Evolutionary conservation across 441 rosid species (phyloP).

Genomic region (Erysimum cheiri): DNA sequence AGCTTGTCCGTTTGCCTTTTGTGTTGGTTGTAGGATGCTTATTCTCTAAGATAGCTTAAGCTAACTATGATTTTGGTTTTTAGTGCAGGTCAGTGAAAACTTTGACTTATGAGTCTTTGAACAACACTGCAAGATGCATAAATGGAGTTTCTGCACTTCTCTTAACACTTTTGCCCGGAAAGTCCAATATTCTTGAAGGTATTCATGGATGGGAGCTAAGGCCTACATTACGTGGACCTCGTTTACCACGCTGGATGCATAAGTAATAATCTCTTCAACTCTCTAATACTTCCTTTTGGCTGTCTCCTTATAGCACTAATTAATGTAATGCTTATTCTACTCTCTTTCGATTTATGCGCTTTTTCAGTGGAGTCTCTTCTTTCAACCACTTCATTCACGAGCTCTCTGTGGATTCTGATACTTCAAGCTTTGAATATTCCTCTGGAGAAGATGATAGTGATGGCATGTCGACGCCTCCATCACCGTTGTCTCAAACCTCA

Average conservation of each 20-base stretch:
- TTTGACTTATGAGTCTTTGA: conserved; percentile 79
- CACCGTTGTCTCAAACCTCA: conserved; percentile 73
- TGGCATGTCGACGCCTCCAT: conserved; percentile 57
- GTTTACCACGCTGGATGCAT: conserved; percentile 94
- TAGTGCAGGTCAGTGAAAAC: conserved; percentile 94
- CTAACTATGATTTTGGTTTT: conserved; percentile 32
- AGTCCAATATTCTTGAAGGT: conserved; percentile 80
- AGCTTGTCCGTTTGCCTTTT: conserved; percentile 7
- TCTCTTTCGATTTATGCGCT: neutral
- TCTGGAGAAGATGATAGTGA: conserved; percentile 86
- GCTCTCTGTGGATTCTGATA: conserved; percentile 78
- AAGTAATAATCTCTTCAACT: conserved; percentile 50
- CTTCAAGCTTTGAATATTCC: conserved; percentile 74
- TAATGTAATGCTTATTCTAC: neutral
- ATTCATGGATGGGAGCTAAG: conserved; percentile 95
- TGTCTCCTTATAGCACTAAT: neutral
- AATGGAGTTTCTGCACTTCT: conserved; percentile 89
- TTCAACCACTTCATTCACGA: conserved; percentile 93
- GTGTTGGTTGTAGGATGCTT: neutral
- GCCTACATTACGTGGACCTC: conserved; percentile 90
- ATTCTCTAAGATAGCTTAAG: neutral
- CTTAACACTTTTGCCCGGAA: conserved; percentile 77
- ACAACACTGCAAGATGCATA: conserved; percentile 77
- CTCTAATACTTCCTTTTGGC: neutral
- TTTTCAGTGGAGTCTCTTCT: conserved; percentile 86